These are phyloP conservation scores for Ophiosphaerella korrae DNA, from an alignment of 2,329 filamentous ascomycete genomes.

Conservation along the genomic window DNA sequence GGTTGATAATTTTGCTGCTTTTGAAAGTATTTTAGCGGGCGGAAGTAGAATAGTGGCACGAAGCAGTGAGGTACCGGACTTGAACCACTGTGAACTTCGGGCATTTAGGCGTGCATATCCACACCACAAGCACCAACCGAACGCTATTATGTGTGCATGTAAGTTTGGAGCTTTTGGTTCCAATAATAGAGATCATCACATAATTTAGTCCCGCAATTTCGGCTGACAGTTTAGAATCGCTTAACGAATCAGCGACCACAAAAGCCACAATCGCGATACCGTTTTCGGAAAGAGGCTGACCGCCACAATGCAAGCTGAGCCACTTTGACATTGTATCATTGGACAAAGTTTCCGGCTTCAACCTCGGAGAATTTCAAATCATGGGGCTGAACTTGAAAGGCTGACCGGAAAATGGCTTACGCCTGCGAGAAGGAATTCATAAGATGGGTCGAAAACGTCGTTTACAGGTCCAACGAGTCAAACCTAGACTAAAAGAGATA, in stretches of 20 bases:
- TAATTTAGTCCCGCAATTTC: background rate
- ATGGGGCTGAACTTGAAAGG: slow-evolving; percentile 4
- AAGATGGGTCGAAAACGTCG: background rate
- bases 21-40: no score
- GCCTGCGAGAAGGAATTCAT: background rate
- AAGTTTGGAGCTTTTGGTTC: background rate
- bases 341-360: background rate
- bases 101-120: no score
- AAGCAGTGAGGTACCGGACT: no score
- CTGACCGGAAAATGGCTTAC: background rate
- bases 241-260: slow-evolving; percentile 8
- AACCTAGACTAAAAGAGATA: background rate
- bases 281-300: slow-evolving; percentile 10
- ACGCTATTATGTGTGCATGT: no score
- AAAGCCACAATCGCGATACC: slow-evolving; percentile 16
- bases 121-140: no score
- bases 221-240: background rate
- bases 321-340: background rate
- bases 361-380: slow-evolving; percentile 5
- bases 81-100: no score
- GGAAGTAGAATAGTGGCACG: no score
- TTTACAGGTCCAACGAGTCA: background rate
- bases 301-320: slow-evolving; percentile 9
- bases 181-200: background rate
- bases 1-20: no score